Conservation (phyloP, 768 basidiomycete species). For the Steccherinum ochraceum region DNA sequence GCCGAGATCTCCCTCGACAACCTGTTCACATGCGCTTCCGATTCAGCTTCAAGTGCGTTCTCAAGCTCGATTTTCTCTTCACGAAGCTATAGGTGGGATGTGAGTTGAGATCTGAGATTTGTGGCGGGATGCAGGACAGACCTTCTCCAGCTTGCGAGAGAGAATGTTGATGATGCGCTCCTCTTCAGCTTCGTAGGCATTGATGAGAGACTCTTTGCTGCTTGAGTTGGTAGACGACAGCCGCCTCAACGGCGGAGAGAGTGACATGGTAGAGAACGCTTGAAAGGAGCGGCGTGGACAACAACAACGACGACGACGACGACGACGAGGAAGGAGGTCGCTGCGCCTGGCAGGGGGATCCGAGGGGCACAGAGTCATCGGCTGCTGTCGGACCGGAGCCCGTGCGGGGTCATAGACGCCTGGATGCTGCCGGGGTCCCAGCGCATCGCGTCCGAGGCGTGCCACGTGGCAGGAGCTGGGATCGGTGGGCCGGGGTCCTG, state of each 20-base stretch:
- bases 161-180: constrained; percentile 82
- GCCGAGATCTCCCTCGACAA: constrained; percentile 65
- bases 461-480: too few relatives aligned
- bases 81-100: constrained; percentile 43
- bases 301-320: too few relatives aligned
- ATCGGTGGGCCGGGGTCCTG: too few relatives aligned
- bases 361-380: too few relatives aligned
- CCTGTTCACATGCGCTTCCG: constrained; percentile 77
- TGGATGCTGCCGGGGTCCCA: too few relatives aligned
- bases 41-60: constrained; percentile 78
- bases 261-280: constrained; percentile 29
- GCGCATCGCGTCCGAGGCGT: too few relatives aligned
- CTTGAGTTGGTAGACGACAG: constrained; percentile 50
- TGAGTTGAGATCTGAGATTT: constrained; percentile 1
- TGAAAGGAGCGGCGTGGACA: too few relatives aligned
- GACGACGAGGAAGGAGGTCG: too few relatives aligned
- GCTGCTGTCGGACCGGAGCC: too few relatives aligned
- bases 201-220: constrained; percentile 70
- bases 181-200: constrained; percentile 87
- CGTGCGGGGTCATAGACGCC: too few relatives aligned
- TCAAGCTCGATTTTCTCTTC: constrained; percentile 84
- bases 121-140: constrained; percentile 22
- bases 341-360: too few relatives aligned
- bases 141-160: constrained; percentile 81
- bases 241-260: constrained; percentile 52